These are phyloP conservation scores for Grammothele lineata DNA, from an alignment of 768 basidiomycete genomes.

Conservation along the genomic window DNA sequence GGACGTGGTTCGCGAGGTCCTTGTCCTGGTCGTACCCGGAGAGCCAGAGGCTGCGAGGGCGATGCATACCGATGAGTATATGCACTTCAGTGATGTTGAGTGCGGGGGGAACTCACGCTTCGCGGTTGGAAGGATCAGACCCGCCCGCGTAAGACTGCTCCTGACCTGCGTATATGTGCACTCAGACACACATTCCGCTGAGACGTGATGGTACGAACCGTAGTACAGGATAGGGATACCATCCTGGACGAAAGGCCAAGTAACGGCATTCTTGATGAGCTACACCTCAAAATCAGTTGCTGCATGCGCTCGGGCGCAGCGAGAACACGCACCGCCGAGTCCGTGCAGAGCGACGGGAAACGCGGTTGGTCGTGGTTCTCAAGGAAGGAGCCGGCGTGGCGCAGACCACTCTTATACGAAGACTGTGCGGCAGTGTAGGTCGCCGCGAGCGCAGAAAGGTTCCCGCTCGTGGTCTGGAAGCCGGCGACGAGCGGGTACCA, in stretches of 20 bases:
- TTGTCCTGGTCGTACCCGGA: slow-evolving; percentile 49
- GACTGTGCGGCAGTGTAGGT: slow-evolving; percentile 29
- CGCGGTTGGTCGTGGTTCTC: slow-evolving; percentile 56
- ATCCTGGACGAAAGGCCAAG: slow-evolving; percentile 47
- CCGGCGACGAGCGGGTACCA: slow-evolving; percentile 41
- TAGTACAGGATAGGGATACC: slow-evolving; percentile 51
- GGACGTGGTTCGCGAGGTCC: slow-evolving; percentile 44
- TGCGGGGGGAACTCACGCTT: slow-evolving; percentile 34
- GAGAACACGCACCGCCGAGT: slow-evolving; percentile 34
- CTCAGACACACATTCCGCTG: neutral
- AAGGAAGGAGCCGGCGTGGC: slow-evolving; percentile 43
- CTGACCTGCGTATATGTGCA: slow-evolving; percentile 31
- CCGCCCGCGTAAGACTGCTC: slow-evolving; percentile 48
- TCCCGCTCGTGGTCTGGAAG: slow-evolving; percentile 32
- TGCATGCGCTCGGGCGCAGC: neutral
- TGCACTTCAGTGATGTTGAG: neutral
- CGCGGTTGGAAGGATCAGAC: slow-evolving; percentile 43
- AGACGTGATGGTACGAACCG: slow-evolving; percentile 23
- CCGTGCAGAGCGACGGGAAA: slow-evolving; percentile 39
- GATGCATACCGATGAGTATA: neutral
- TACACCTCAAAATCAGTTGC: slow-evolving; percentile 6
- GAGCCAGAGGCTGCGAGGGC: slow-evolving; percentile 48
- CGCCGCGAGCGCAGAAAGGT: slow-evolving; percentile 28
- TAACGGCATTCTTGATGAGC: slow-evolving; percentile 44
- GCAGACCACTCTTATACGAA: slow-evolving; percentile 36